Percentiles rank a stretch among this genome's conserved stretches.
These are phyloP conservation scores for Arabidopsis hybrid DNA, from an alignment of 441 rosid genomes.

Conservation along the genomic window DNA sequence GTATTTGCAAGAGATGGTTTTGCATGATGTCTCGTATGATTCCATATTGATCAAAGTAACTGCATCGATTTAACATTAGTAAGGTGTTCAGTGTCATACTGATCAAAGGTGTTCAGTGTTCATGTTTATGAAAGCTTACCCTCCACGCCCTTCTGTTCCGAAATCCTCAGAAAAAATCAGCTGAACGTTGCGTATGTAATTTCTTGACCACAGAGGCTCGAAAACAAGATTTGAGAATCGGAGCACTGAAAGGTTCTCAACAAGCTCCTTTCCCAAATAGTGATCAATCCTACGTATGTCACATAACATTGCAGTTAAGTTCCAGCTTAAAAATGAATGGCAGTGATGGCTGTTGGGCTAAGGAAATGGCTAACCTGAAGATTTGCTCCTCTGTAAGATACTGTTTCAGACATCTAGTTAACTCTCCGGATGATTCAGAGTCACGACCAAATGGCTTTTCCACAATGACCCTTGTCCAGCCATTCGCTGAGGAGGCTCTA, in stretches of 20 bases:
- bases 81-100: constrained; percentile 7
- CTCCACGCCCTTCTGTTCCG: constrained; percentile 93
- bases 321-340: not conserved
- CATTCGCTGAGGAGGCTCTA: constrained; percentile 68
- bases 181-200: constrained; percentile 88
- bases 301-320: constrained; percentile 5
- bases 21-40: constrained; percentile 97
- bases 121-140: constrained; percentile 54
- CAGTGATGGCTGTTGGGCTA: not conserved
- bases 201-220: constrained; percentile 92
- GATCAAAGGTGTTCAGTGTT: no score
- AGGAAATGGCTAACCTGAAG: constrained; percentile 64
- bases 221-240: constrained; percentile 93
- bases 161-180: constrained; percentile 93
- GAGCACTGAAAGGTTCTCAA: constrained; percentile 90
- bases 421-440: constrained; percentile 73
- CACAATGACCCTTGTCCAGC: constrained; percentile 94
- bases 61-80: constrained; percentile 36
- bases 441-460: constrained; percentile 98
- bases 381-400: constrained; percentile 87
- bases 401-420: constrained; percentile 79
- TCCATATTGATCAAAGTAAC: constrained; percentile 91
- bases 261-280: constrained; percentile 93
- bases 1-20: constrained; percentile 91
- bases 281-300: constrained; percentile 73